Evolutionary conservation across 257 asterid genomes (phyloP).

Genomic region (Solanum tacnaense): DNA sequence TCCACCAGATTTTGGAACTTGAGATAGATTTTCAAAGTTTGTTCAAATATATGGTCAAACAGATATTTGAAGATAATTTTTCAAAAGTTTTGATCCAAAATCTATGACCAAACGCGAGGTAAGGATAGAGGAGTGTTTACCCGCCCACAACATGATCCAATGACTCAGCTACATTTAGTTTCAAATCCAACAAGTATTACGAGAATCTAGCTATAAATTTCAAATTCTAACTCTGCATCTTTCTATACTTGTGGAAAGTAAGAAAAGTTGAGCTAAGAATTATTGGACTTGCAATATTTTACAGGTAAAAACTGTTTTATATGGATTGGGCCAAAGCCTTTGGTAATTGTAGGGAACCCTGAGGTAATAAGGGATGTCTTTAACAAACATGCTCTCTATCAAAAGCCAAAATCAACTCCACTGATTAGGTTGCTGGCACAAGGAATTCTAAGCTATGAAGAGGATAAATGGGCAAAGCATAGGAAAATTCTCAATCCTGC

Average conservation of each 20-base stretch:
- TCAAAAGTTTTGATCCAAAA: background rate
- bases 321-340: conserved; percentile 54
- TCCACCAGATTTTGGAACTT: background rate
- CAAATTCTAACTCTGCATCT: background rate
- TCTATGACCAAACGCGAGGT: too few relatives aligned
- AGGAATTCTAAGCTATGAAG: conserved; percentile 27
- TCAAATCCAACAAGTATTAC: background rate
- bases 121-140: too few relatives aligned
- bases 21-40: background rate
- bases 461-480: conserved; percentile 47
- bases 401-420: conserved; percentile 27
- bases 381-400: background rate
- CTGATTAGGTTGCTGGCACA: conserved; percentile 12
- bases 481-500: conserved; percentile 52
- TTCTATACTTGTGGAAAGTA: background rate
- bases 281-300: background rate
- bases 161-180: background rate
- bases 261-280: background rate
- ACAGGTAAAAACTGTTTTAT: conserved; percentile 30
- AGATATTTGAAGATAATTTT: background rate
- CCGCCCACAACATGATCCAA: too few relatives aligned
- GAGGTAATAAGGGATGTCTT: too few relatives aligned
- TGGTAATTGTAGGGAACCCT: too few relatives aligned
- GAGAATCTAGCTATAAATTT: background rate
- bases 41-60: background rate